phyloP scores from a whole-genome alignment of 768 basidiomycete genomes.

The Lenzites betulinus region DNA sequence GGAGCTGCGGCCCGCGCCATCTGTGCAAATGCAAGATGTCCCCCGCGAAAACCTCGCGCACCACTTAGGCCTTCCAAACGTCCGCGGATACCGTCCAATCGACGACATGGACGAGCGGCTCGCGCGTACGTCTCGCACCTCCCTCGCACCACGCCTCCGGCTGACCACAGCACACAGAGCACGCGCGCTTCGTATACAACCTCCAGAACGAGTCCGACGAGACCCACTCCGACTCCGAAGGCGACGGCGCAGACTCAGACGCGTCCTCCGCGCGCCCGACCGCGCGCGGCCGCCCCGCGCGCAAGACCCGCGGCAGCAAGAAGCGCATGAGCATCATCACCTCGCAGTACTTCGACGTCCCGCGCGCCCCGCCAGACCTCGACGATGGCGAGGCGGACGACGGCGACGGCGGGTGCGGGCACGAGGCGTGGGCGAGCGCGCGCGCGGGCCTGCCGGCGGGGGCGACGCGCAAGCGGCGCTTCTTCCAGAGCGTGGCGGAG shows the following conservation, averaged over 20 bases:
- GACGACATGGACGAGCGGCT: constrained; percentile 70
- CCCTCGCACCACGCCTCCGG: neutral
- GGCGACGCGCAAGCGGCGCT: constrained; percentile 45
- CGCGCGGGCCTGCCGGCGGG: constrained; percentile 4
- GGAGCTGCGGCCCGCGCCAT: constrained; percentile 73
- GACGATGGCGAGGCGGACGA: constrained; percentile 1
- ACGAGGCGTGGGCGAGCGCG: constrained; percentile 22
- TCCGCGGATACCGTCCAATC: constrained; percentile 46
- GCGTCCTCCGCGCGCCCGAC: constrained; percentile 34
- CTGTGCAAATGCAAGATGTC: constrained; percentile 83
- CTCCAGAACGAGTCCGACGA: constrained; percentile 29
- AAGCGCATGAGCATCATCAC: constrained; percentile 73
- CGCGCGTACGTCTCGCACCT: constrained; percentile 55
- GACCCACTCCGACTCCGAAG: constrained; percentile 32
- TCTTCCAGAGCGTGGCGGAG: constrained; percentile 54
- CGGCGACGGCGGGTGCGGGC: constrained; percentile 43
- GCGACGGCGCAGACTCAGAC: constrained; percentile 36
- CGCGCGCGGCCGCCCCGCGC: constrained; percentile 9
- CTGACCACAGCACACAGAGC: constrained; percentile 45
- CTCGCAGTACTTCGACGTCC: constrained; percentile 56
- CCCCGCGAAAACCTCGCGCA: constrained; percentile 67
- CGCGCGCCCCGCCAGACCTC: constrained; percentile 32
- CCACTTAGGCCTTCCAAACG: constrained; percentile 58
- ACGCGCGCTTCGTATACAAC: constrained; percentile 59
- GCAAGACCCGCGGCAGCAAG: constrained; percentile 35